A percentile compares a stretch with the other conserved stretches of the same genome.
Evolutionary conservation across 2,329 filamentous ascomycete species (phyloP).

Genomic region (Hypoxylon sp.): DNA sequence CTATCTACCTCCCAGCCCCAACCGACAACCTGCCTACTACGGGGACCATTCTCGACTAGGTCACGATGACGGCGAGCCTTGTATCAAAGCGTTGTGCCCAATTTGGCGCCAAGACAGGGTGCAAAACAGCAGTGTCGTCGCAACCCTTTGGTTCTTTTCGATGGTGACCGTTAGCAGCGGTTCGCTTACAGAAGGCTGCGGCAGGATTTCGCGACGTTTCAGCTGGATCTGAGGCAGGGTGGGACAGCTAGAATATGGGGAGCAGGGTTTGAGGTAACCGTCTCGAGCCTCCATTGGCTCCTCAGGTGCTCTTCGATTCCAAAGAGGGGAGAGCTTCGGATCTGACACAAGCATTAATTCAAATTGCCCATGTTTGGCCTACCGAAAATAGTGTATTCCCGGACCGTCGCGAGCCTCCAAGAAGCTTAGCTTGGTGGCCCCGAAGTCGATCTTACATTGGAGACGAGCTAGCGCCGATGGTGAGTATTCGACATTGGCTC

Average conservation of each 20-base stretch:
- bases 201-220: slow-evolving; percentile 39
- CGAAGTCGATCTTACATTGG: slow-evolving; percentile 25
- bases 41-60: not conserved
- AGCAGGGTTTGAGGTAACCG: slow-evolving; percentile 6
- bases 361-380: slow-evolving; percentile 2
- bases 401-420: slow-evolving; percentile 9
- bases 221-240: slow-evolving; percentile 34
- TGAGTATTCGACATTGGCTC: slow-evolving; percentile 9
- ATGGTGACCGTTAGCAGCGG: slow-evolving; percentile 7
- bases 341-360: slow-evolving; percentile 25
- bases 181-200: slow-evolving; percentile 2
- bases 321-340: slow-evolving; percentile 12
- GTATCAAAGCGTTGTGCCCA: slow-evolving; percentile 14
- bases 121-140: slow-evolving; percentile 25
- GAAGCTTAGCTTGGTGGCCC: no score
- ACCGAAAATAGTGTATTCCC: slow-evolving; percentile 21
- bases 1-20: no score
- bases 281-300: slow-evolving; percentile 19
- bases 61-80: slow-evolving; percentile 6
- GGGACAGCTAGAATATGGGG: slow-evolving; percentile 32
- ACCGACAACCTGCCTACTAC: not conserved
- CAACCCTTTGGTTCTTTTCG: slow-evolving; percentile 13
- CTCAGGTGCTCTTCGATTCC: not conserved
- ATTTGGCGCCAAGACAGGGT: slow-evolving; percentile 22
- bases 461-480: slow-evolving; percentile 2